Percentiles rank a stretch among this genome's conserved stretches.
These are phyloP conservation scores for Dictyostelium discoideum DNA, from an alignment of 78 protist genomes.

Conservation along the genomic window dicty_2.7 NC_007091.3:1575001-1575500, in stretches of 20 bases:
- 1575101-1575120: constrained; percentile 47
- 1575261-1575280: constrained; percentile 57
- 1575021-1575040: constrained; percentile 9
- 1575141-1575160: constrained; percentile 16
- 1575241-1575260: constrained; percentile 27
- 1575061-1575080: background rate
- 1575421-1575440: too few relatives aligned
- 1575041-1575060: background rate
- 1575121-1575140: constrained; percentile 34
- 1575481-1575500: too few relatives aligned
- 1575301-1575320: constrained; percentile 22
- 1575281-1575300: constrained; percentile 68
- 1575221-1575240: constrained; percentile 65
- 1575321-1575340: constrained; percentile 1
- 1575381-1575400: background rate
- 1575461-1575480: background rate
- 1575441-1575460: background rate
- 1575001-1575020: constrained; percentile 51
- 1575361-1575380: background rate
- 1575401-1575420: background rate
- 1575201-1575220: constrained; percentile 41
- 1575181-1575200: constrained; percentile 47
- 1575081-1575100: constrained; percentile 54
- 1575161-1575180: background rate
- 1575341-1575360: background rate